Evolutionary conservation across 2,329 filamentous ascomycete genomes (phyloP), one percentile per base, ranked within the genome.

Genomic region (Pyrenochaeta sp.): DNA sequence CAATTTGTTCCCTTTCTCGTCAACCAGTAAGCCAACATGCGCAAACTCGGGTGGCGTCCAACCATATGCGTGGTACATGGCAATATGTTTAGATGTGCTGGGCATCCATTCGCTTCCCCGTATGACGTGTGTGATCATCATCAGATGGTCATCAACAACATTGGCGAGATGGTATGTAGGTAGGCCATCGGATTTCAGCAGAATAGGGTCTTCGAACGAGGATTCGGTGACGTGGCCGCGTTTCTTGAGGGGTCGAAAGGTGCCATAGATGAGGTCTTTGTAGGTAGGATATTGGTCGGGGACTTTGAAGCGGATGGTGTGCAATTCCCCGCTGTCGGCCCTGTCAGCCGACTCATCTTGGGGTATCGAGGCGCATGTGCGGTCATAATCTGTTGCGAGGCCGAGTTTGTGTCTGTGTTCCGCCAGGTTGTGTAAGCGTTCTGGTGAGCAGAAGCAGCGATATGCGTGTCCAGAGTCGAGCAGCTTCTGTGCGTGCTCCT

Each of bases 81-180:
- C 83, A 51, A 89, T 79, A 71, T 90, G 88, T 71, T 90, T 90
- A 0, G 93, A 92, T 0, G 95, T 98, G 0, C 93, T 97, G 30
- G 94, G 87, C 78, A 99, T 90, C 95, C 95, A 99, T 84, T 99
- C 95, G 83, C 90, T 89, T 47, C 94, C 95, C 36, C 95, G 88
- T 53, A 99, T 90, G 12, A 99, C 95, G 75, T 98, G 94, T 0
- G 93, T 97, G 63, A 99, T 96, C 54, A 91, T 80, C 95, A 99
- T 99, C 55, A 90, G 81, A 74, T 97, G 91, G 69, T 99, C 95
- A 70, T 99, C 95, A 4, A 99, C 89, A 7, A 99, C 94, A 69
- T 98, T 99, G 4, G 95, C 95, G 56, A 99, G 88, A 75, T 99
- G 95, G 70, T 99, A 99, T 0, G 96, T 99, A 0, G 95, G 95